Percentiles rank a stretch among this genome's conserved stretches.
Conservation (phyloP, 768 basidiomycete species). For the Neoboletus magnificus region DNA sequence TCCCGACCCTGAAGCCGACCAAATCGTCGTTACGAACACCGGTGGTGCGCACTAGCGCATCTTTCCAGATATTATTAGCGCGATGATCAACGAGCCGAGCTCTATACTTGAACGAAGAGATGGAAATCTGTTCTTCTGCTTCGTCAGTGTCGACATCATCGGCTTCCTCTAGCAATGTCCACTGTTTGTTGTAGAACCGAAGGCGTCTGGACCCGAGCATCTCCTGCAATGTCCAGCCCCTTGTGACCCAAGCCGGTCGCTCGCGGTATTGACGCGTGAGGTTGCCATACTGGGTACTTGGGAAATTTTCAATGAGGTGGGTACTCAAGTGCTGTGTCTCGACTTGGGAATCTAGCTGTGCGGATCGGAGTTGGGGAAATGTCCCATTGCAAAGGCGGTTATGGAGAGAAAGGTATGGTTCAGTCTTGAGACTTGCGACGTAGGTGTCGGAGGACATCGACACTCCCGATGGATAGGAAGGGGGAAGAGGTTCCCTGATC, state of each 20-base stretch:
- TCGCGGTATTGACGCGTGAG: slow-evolving; percentile 3
- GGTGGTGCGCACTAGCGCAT: slow-evolving; percentile 14
- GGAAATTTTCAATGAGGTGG: slow-evolving; percentile 12
- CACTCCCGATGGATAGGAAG: not conserved
- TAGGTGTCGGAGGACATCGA: slow-evolving; percentile 1
- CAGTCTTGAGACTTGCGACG: not conserved
- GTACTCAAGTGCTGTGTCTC: slow-evolving; percentile 8
- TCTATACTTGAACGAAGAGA: slow-evolving; percentile 20
- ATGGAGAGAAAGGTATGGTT: slow-evolving; percentile 6
- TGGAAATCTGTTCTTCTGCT: not conserved
- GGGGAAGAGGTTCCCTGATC: slow-evolving; percentile 12
- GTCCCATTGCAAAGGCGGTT: not conserved
- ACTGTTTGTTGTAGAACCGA: slow-evolving; percentile 27
- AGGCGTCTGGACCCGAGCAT: slow-evolving; percentile 25
- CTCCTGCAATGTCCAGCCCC: slow-evolving; percentile 31
- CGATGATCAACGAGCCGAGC: slow-evolving; percentile 23
- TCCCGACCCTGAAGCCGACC: slow-evolving; percentile 12
- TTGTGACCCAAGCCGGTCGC: slow-evolving; percentile 17
- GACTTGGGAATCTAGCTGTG: slow-evolving; percentile 22
- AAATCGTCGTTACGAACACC: slow-evolving; percentile 9
- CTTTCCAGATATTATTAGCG: slow-evolving; percentile 6
- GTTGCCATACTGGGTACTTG: not conserved
- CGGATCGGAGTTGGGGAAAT: slow-evolving; percentile 2
- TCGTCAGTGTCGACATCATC: slow-evolving; percentile 14
- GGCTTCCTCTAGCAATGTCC: slow-evolving; percentile 25